Evolutionary conservation across 495 filamentous ascomycete genomes (phyloP).

Genomic region (Bombardia bombarda): DNA sequence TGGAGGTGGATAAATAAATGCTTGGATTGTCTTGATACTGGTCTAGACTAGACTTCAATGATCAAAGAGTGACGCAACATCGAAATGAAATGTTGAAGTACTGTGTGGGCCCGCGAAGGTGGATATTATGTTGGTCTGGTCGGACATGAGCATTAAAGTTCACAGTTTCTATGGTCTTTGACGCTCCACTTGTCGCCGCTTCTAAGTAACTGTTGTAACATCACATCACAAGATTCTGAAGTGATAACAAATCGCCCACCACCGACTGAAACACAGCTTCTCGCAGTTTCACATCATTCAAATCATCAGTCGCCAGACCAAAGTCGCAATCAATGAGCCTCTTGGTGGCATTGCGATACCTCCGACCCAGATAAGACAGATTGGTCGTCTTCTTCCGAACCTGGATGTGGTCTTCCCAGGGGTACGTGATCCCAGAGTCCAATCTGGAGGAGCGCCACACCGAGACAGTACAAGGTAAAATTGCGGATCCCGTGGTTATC

Average conservation of each 20-base stretch:
- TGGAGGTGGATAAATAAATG: too few relatives aligned
- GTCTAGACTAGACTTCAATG: too few relatives aligned
- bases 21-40: too few relatives aligned
- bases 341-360: conserved; percentile 5
- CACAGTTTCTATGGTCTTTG: too few relatives aligned
- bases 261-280: conserved; percentile 3
- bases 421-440: conserved; percentile 14
- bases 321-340: conserved; percentile 12
- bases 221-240: neutral
- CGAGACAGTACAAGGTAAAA: conserved; percentile 15
- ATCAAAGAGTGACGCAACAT: too few relatives aligned
- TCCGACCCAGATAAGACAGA: conserved; percentile 2
- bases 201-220: too few relatives aligned
- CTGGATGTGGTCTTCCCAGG: conserved; percentile 1
- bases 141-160: too few relatives aligned
- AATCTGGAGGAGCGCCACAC: conserved; percentile 18
- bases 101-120: too few relatives aligned
- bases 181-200: too few relatives aligned
- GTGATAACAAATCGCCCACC: neutral
- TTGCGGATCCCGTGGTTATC: conserved; percentile 15
- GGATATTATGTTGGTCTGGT: too few relatives aligned
- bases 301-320: conserved; percentile 9
- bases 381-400: conserved; percentile 4
- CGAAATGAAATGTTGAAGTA: too few relatives aligned
- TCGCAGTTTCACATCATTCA: conserved; percentile 9